Conservation (phyloP, 148 eudicot species). For the Spergularia bocconei region DNA sequence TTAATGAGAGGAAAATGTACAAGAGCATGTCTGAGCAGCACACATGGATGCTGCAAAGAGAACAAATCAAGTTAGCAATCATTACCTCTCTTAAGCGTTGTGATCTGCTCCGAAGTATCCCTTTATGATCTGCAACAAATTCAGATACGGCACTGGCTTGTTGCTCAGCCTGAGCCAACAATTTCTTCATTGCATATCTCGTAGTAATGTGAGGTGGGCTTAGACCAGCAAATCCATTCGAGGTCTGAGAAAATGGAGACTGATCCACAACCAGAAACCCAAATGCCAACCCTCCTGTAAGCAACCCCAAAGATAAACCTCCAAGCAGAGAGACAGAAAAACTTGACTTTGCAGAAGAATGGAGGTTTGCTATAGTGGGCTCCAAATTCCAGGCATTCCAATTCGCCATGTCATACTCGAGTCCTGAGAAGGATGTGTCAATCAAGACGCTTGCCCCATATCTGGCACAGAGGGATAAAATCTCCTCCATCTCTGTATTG, state of each 20-base stretch:
- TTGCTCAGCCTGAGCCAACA: conserved; percentile 67
- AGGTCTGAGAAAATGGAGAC: conserved; percentile 53
- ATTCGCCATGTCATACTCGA: conserved; percentile 50
- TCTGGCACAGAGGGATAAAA: conserved; percentile 71
- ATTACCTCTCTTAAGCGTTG: conserved; percentile 72
- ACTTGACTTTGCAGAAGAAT: conserved; percentile 37
- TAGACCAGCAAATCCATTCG: conserved; percentile 65
- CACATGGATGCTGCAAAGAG: not conserved
- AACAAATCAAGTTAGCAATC: not conserved
- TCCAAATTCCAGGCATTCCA: conserved; percentile 72
- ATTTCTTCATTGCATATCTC: conserved; percentile 73
- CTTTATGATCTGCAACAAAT: conserved; percentile 51
- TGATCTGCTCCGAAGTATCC: conserved; percentile 51
- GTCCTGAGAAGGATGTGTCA: conserved; percentile 89
- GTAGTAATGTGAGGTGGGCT: conserved; percentile 83
- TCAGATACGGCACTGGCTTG: conserved; percentile 41
- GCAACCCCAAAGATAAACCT: conserved; percentile 69
- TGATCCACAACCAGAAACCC: conserved; percentile 70
- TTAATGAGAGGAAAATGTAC: not conserved
- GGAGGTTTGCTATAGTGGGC: conserved; percentile 47
- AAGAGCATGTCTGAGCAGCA: not conserved
- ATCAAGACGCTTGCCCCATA: conserved; percentile 81
- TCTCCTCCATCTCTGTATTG: conserved; percentile 61
- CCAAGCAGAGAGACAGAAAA: conserved; percentile 83
- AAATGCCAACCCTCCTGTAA: conserved; percentile 82